Conservation (phyloP, 2,329 filamentous ascomycete species). For the Fusarium nematophilum region DNA sequence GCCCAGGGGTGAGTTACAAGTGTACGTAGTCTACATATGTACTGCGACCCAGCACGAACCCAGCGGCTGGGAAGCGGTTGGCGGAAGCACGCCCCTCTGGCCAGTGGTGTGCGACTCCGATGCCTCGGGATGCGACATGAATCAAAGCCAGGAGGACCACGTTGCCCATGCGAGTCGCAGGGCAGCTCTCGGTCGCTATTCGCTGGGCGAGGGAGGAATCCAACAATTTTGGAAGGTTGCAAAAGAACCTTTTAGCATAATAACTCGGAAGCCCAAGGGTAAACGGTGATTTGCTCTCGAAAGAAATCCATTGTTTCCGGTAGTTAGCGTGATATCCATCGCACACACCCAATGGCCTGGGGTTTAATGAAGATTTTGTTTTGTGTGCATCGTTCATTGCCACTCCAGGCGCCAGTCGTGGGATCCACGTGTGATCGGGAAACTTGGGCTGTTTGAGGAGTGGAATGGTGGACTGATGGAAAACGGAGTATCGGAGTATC, state of each 20-base stretch:
- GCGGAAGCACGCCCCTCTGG: conserved; percentile 12
- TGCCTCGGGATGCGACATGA: conserved; percentile 20
- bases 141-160: conserved; percentile 6
- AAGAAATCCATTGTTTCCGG: background rate
- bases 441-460: conserved; percentile 21
- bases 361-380: conserved; percentile 21
- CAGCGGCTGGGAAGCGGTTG: conserved; percentile 16
- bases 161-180: conserved; percentile 17
- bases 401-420: conserved; percentile 14
- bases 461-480: conserved; percentile 35
- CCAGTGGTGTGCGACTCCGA: conserved; percentile 2
- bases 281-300: conserved; percentile 9
- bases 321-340: background rate
- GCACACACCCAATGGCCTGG: conserved; percentile 4
- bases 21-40: conserved; percentile 1
- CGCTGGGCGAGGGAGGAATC: conserved; percentile 3
- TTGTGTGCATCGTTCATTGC: conserved; percentile 10
- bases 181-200: conserved; percentile 12
- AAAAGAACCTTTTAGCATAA: conserved; percentile 8
- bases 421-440: conserved; percentile 28
- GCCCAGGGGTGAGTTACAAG: conserved; percentile 7
- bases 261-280: background rate
- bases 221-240: background rate
- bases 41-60: conserved; percentile 14
- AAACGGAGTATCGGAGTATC: conserved; percentile 14